Evolutionary conservation across 2,329 filamentous ascomycete genomes (phyloP).

Genomic region (Dactylella cylindrospora): DNA sequence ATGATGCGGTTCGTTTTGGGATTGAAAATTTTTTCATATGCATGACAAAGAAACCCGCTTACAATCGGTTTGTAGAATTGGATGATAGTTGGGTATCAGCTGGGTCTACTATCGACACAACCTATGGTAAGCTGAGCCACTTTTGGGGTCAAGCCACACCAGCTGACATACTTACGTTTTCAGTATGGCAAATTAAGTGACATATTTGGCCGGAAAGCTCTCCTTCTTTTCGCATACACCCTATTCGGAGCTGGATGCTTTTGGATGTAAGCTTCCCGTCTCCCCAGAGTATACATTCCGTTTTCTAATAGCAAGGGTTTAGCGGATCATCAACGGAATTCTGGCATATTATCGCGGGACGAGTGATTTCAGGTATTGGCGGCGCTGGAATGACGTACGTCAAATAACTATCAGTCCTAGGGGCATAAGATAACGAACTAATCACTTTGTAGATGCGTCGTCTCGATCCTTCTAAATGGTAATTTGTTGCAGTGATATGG

Average conservation of each 20-base stretch:
- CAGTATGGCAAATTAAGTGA: constrained; percentile 73
- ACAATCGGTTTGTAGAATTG: constrained; percentile 21
- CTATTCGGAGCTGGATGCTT: constrained; percentile 68
- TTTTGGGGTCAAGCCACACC: neutral
- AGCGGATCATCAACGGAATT: constrained; percentile 39
- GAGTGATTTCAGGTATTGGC: constrained; percentile 51
- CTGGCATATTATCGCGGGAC: constrained; percentile 30
- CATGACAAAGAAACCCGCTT: neutral
- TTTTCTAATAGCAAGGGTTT: neutral
- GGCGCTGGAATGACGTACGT: constrained; percentile 47
- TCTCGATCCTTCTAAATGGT: constrained; percentile 60
- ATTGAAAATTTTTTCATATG: neutral
- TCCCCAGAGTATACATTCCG: too few species aligned
- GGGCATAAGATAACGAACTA: too few species aligned
- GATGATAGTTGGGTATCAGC: constrained; percentile 41
- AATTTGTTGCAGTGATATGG: constrained; percentile 11
- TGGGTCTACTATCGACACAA: constrained; percentile 28
- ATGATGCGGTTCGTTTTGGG: constrained; percentile 18
- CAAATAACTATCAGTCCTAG: too few species aligned
- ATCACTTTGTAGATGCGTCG: constrained; percentile 50
- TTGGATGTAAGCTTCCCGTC: constrained; percentile 48
- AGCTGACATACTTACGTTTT: constrained; percentile 63
- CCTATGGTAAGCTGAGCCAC: constrained; percentile 23
- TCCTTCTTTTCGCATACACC: constrained; percentile 65
- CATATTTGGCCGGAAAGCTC: constrained; percentile 69